A percentile compares a stretch with the other conserved stretches of the same genome.
phyloP scores from a whole-genome alignment of 768 basidiomycete genomes.

The Sarcomyxa edulis region DNA sequence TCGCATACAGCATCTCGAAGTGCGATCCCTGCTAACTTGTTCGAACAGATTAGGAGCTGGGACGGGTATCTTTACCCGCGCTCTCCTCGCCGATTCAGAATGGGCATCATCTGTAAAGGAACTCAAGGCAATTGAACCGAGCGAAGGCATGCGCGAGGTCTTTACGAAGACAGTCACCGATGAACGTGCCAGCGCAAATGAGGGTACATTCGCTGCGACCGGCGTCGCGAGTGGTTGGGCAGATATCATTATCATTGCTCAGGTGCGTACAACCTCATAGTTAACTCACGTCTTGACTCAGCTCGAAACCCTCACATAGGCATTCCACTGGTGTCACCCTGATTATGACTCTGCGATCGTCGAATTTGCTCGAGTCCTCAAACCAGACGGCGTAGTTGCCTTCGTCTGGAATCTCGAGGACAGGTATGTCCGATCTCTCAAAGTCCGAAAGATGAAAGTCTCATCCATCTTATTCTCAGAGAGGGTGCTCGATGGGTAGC shows the following conservation, averaged over 20 bases:
- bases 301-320: conserved; percentile 39
- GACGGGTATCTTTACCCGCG: conserved; percentile 86
- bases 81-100: conserved; percentile 60
- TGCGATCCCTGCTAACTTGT: conserved; percentile 6
- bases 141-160: conserved; percentile 75
- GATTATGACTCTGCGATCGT: conserved; percentile 64
- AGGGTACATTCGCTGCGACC: conserved; percentile 70
- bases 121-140: conserved; percentile 77
- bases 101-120: conserved; percentile 45
- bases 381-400: conserved; percentile 63
- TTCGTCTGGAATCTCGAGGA: conserved; percentile 94
- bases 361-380: conserved; percentile 80
- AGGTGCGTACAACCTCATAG: conserved; percentile 32
- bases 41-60: conserved; percentile 78
- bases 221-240: conserved; percentile 64
- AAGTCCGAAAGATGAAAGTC: neutral
- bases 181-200: conserved; percentile 41
- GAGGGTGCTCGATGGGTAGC: conserved; percentile 69
- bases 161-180: conserved; percentile 58
- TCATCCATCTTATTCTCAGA: conserved; percentile 25
- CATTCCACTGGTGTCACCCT: conserved; percentile 94
- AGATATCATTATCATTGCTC: conserved; percentile 73
- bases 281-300: neutral
- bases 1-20: conserved; percentile 3
- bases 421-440: conserved; percentile 32